A percentile compares a stretch with the other conserved stretches of the same genome.
Conservation (phyloP, 768 basidiomycete species). For the Pulveroboletus sp. region DNA sequence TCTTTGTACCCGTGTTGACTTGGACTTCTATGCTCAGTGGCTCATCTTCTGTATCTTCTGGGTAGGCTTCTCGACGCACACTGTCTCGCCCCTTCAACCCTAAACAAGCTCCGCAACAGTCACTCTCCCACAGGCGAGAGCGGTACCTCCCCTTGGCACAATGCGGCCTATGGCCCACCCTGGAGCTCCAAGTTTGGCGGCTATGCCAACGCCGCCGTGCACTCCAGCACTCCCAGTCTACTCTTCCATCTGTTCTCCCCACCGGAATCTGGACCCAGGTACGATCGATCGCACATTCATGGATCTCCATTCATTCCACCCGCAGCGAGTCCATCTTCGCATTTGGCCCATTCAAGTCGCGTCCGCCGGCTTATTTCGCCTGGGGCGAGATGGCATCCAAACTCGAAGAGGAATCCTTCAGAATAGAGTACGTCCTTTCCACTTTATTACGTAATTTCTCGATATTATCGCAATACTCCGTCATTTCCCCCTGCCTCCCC, state of each 20-base stretch:
- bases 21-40: slow-evolving; percentile 8
- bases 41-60: slow-evolving; percentile 32
- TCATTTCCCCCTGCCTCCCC: slow-evolving; percentile 21
- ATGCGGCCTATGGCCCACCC: slow-evolving; percentile 20
- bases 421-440: slow-evolving; percentile 71
- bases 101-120: slow-evolving; percentile 27
- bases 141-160: slow-evolving; percentile 26
- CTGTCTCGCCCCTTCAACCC: slow-evolving; percentile 17
- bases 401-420: slow-evolving; percentile 67
- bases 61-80: slow-evolving; percentile 36
- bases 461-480: slow-evolving; percentile 19
- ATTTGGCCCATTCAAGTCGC: slow-evolving; percentile 29
- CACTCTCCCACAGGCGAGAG: slow-evolving; percentile 27
- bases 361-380: slow-evolving; percentile 50
- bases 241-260: slow-evolving; percentile 72
- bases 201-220: slow-evolving; percentile 48
- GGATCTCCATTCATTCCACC: slow-evolving; percentile 17
- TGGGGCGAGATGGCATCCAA: slow-evolving; percentile 76
- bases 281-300: slow-evolving; percentile 13
- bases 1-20: slow-evolving; percentile 27
- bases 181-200: slow-evolving; percentile 30
- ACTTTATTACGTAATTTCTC: slow-evolving; percentile 29
- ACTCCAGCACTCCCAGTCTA: slow-evolving; percentile 61
- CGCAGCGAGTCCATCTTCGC: slow-evolving; percentile 37
- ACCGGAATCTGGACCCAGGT: slow-evolving; percentile 51